These are phyloP conservation scores for Apiospora aurea DNA, from an alignment of 2,329 filamentous ascomycete genomes.

Conservation along the genomic window DNA sequence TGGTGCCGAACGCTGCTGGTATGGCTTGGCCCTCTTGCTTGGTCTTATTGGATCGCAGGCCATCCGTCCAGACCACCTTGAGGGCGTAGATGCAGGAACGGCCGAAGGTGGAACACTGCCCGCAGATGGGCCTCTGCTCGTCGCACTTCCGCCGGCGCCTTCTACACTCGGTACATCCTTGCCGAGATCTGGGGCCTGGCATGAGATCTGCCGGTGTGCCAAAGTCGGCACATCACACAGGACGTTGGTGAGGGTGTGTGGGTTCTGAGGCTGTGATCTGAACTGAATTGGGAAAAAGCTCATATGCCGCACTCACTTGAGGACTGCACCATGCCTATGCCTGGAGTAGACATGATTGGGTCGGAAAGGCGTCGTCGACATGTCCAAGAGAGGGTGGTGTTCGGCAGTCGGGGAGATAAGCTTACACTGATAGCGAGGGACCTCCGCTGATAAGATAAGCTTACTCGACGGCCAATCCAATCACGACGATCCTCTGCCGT, in stretches of 20 bases:
- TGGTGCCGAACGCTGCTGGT: no score
- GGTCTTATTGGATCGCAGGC: background rate
- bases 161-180: constrained; percentile 36
- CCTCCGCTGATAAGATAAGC: constrained; percentile 10
- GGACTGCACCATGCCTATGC: no score
- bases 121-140: constrained; percentile 33
- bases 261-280: no score
- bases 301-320: no score
- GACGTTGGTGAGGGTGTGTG: no score
- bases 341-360: no score
- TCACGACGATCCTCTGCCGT: background rate
- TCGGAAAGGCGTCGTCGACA: no score
- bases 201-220: constrained; percentile 17
- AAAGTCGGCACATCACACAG: background rate
- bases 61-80: constrained; percentile 30
- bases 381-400: background rate
- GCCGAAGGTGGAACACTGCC: constrained; percentile 30
- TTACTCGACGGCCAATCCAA: background rate
- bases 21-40: no score
- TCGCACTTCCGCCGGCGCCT: constrained; percentile 35
- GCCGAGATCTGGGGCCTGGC: constrained; percentile 31
- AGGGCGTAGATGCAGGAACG: constrained; percentile 32
- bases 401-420: constrained; percentile 1
- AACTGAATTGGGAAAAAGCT: no score
- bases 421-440: background rate